Conservation (phyloP, 2,329 filamentous ascomycete genomes). For the Knoxdaviesia proteae region DNA sequence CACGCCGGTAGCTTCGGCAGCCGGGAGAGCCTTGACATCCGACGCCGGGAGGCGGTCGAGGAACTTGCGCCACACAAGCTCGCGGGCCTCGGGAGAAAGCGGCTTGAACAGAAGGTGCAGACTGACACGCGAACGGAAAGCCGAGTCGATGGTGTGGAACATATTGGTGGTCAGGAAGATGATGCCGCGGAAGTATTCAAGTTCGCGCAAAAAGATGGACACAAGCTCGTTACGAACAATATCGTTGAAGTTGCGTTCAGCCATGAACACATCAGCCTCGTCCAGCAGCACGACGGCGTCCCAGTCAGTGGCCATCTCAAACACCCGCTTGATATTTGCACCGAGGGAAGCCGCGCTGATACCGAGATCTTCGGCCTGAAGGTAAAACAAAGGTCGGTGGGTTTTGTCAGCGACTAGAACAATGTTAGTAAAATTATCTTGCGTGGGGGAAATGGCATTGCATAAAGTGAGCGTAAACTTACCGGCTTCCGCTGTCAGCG, state of each 20-base stretch:
- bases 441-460: neutral
- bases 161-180: slow-evolving; percentile 24
- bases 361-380: slow-evolving; percentile 27
- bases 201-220: slow-evolving; percentile 23
- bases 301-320: slow-evolving; percentile 27
- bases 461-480: too few species aligned
- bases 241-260: slow-evolving; percentile 21
- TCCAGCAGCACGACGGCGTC: slow-evolving; percentile 28
- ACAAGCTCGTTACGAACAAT: slow-evolving; percentile 27
- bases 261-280: slow-evolving; percentile 32
- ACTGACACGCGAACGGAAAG: slow-evolving; percentile 23
- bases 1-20: neutral
- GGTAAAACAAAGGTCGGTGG: slow-evolving; percentile 21
- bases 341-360: slow-evolving; percentile 20
- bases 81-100: slow-evolving; percentile 16
- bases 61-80: slow-evolving; percentile 24
- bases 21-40: neutral
- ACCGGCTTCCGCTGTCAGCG: slow-evolving; percentile 53
- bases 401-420: slow-evolving; percentile 16
- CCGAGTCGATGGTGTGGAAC: slow-evolving; percentile 19
- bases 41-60: slow-evolving; percentile 13
- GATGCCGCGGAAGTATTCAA: slow-evolving; percentile 23
- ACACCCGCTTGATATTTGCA: slow-evolving; percentile 22
- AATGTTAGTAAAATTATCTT: neutral
- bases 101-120: slow-evolving; percentile 23